Evolutionary conservation across 768 basidiomycete genomes (phyloP), one percentile per base, ranked within the genome.

Genomic region (Pulveroboletus sp.): DNA sequence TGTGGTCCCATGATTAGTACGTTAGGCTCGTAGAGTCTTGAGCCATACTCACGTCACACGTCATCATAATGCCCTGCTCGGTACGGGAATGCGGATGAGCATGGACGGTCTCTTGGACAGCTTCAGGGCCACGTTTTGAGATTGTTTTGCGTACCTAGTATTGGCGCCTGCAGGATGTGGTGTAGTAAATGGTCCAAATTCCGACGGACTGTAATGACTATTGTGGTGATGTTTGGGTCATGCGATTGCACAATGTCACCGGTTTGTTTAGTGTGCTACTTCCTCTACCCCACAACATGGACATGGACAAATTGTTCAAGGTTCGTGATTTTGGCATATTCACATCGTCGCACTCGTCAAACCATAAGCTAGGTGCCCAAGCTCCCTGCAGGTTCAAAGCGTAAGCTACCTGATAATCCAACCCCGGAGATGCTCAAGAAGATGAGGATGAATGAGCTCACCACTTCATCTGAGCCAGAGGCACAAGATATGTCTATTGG

Each of bases 401-500:
- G 89, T 47, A 87, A 81, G 60, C 74, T 90, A 68, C 82, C 84
- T 8, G 84, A 88, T 59, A 81, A 81, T 56, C 89, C 87, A 26
- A 81, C 84, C 3, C 81, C 83, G 3, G 89, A 89, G n/a, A 78
- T 89, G 76, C 73, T 93, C 50, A 93, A 91, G 71, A 86, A 80
- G 67, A 79, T 91, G 76, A 80, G 73, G 59, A 61, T 84, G 66
- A 84, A 87, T 35, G 59, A 57, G 41, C 40, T 65, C 18, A 40
- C 39, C 17, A 32, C 14, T 47, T 13, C 30, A 10, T 46, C 61
- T 24, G 55, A 55, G 30, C 40, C 43, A 15, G 50, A 15, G 8
- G 13, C 15, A 47, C 59, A 39, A 46, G 56, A 53, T 18, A 50
- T 55, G 14, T 40, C 17, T 21, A 43, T 17, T 18, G 49, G 28